Evolutionary conservation across 2,329 filamentous ascomycete species (phyloP).

Genomic region (Aotearoamyces nothofagi): DNA sequence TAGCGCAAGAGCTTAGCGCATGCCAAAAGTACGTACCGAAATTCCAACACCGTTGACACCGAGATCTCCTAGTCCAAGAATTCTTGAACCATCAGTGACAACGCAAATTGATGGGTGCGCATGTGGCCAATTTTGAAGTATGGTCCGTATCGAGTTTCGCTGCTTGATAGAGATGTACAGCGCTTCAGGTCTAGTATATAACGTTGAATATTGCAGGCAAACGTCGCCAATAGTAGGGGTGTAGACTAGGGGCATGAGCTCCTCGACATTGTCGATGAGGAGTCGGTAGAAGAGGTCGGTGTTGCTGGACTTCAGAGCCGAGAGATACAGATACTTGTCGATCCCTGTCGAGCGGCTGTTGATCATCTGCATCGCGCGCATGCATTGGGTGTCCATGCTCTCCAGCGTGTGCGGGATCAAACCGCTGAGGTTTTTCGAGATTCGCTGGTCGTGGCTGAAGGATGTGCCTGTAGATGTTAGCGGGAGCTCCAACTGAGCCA

Average conservation of each 20-base stretch:
- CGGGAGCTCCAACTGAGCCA: no score
- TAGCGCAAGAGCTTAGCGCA: conserved; percentile 1
- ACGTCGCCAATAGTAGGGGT: conserved; percentile 90
- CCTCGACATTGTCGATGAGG: conserved; percentile 60
- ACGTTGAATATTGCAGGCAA: conserved; percentile 87
- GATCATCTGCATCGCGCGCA: conserved; percentile 60
- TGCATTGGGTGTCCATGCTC: conserved; percentile 42
- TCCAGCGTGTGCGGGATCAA: conserved; percentile 50
- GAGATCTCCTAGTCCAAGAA: conserved; percentile 81
- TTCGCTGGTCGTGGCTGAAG: conserved; percentile 48
- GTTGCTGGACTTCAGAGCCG: conserved; percentile 59
- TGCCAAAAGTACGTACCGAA: conserved; percentile 49
- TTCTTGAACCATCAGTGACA: conserved; percentile 90
- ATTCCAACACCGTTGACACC: conserved; percentile 97
- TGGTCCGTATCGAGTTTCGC: conserved; percentile 73
- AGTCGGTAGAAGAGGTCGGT: conserved; percentile 73
- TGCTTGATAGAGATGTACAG: conserved; percentile 95
- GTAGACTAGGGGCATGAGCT: conserved; percentile 74
- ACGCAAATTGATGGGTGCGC: conserved; percentile 86
- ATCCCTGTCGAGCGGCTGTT: conserved; percentile 52
- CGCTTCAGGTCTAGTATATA: conserved; percentile 89
- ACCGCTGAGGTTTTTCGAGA: conserved; percentile 49
- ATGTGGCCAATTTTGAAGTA: conserved; percentile 89
- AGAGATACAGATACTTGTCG: conserved; percentile 76
- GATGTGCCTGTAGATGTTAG: conserved; percentile 34